Base-by-base conservation (phyloP, 225 moss, liverwort and hornwort genomes). In the Physcomitrium patens region DNA sequence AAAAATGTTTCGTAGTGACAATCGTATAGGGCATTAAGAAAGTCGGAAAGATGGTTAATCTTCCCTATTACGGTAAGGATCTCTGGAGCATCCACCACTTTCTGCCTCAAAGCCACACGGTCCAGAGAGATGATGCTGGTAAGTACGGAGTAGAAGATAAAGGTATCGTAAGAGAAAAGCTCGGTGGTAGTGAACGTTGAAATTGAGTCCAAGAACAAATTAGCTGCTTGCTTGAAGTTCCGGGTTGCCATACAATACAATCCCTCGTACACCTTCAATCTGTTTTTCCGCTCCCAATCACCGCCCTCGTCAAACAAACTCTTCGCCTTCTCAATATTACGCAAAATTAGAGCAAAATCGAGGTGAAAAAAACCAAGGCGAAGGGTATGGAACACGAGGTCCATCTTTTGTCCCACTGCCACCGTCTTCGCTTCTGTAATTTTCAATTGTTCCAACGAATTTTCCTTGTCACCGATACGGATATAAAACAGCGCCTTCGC, bases 361-460 rank as follows among this genome's bases (percentile, higher is more conserved):
- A 99, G 89, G 77, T 89, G 83, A 50, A 93, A 93, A 16, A 95
- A 88, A 0, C 99, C 99, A 1, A 99, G 86, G 43, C 99, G 89
- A 54, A 99, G 80, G 12, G 95, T 99, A 57, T 93, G 95, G 67
- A 99, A 99, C 55, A 99, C 99, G 52, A 99, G 82, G 79, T 99
- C 99, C 99, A 99, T 99, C 83, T 95, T 95, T 78, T 99, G 99
- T 48, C 99, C 99, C 12, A 99, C 99, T 3, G 99, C 99, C 16
- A 99, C 99, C 15, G 99, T 99, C 83, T 99, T 99, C 31, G 71
- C 95, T 79, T 99, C 99, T 11, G 99, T 99, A 10, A 90, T 72
- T 67, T 91, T 99, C 76, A 95, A 65, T 75, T 95, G 99, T 71
- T 90, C 95, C 72, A 99, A 70, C 1, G 99, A 89, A 47, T 91